These are phyloP conservation scores for Parastagonospora nodorum DNA, from an alignment of 2,329 filamentous ascomycete species.

Conservation along the genomic window DNA sequence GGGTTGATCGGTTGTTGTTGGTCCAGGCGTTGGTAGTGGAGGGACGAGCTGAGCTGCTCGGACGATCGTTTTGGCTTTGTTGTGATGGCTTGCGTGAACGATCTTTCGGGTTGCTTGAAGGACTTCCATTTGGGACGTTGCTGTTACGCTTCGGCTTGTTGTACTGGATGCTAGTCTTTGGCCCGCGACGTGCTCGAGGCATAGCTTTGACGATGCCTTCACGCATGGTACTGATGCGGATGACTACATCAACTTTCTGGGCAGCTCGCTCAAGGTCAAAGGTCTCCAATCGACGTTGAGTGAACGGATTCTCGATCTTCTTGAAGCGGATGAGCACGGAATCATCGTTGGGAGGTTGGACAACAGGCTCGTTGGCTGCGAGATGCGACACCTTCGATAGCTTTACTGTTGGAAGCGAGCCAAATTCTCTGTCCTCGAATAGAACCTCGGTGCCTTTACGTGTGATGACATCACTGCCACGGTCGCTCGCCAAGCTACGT, in stretches of 20 bases:
- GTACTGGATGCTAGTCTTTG: conserved; percentile 16
- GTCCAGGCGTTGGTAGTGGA: conserved; percentile 33
- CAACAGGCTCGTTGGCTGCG: conserved; percentile 37
- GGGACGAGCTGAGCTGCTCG: conserved; percentile 28
- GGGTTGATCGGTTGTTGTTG: conserved; percentile 27
- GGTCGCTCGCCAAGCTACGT: conserved; percentile 31
- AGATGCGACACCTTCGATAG: conserved; percentile 39
- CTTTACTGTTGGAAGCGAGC: conserved; percentile 50
- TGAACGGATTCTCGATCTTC: conserved; percentile 34
- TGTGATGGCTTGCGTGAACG: conserved; percentile 39
- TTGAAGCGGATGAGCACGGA: conserved; percentile 25
- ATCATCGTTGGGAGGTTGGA: conserved; percentile 29
- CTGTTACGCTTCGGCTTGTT: conserved; percentile 38
- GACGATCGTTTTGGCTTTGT: conserved; percentile 32
- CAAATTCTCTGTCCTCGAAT: conserved; percentile 54
- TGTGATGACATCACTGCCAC: conserved; percentile 43
- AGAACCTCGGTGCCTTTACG: conserved; percentile 50
- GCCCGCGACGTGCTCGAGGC: conserved; percentile 30
- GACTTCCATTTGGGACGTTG: conserved; percentile 18
- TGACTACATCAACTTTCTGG: conserved; percentile 33
- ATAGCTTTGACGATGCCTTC: conserved; percentile 35
- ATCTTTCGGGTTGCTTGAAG: conserved; percentile 26
- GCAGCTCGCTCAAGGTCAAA: conserved; percentile 32
- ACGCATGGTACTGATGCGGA: conserved; percentile 33
- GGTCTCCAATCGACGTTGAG: conserved; percentile 30